A percentile compares a stretch with the other conserved stretches of the same genome.
Conservation (phyloP, 2,329 filamentous ascomycete species). For the Monosporascus cannonballus region DNA sequence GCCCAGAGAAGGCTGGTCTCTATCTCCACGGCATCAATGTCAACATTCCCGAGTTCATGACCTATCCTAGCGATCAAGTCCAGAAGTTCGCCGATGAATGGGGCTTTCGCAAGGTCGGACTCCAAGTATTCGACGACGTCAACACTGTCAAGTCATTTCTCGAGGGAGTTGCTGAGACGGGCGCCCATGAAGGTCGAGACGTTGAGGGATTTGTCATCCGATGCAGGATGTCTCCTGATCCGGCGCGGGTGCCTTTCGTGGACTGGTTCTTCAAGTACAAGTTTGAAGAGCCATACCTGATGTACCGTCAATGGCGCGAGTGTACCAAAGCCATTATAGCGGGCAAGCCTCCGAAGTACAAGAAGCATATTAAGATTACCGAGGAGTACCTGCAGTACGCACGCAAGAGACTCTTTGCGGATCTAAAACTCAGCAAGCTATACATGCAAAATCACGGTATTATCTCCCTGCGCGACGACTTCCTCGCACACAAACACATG, state of each 20-base stretch:
- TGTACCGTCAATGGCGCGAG: conserved; percentile 98
- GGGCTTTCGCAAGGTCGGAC: conserved; percentile 88
- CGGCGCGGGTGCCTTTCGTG: conserved; percentile 49
- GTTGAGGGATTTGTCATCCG: conserved; percentile 96
- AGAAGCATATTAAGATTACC: conserved; percentile 85
- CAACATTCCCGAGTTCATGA: conserved; percentile 87
- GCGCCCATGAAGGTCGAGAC: conserved; percentile 82
- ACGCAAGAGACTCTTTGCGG: conserved; percentile 61
- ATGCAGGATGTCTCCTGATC: conserved; percentile 62
- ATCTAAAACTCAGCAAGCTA: conserved; percentile 60
- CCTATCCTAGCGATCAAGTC: conserved; percentile 76
- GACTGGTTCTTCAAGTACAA: conserved; percentile 99
- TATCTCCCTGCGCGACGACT: conserved; percentile 83
- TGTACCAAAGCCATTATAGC: conserved; percentile 85
- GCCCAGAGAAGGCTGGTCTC: conserved; percentile 73
- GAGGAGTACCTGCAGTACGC: conserved; percentile 86
- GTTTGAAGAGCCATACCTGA: conserved; percentile 96
- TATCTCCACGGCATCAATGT: conserved; percentile 96
- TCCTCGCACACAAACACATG: conserved; percentile 74
- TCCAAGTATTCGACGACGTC: conserved; percentile 71
- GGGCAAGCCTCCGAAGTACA: conserved; percentile 67
- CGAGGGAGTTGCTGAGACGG: conserved; percentile 78
- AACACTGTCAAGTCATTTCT: conserved; percentile 72
- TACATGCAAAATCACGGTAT: conserved; percentile 93
- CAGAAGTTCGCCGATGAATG: conserved; percentile 85